phyloP scores from a whole-genome alignment of 768 basidiomycete genomes.

The Tremella yokohamensis region DNA sequence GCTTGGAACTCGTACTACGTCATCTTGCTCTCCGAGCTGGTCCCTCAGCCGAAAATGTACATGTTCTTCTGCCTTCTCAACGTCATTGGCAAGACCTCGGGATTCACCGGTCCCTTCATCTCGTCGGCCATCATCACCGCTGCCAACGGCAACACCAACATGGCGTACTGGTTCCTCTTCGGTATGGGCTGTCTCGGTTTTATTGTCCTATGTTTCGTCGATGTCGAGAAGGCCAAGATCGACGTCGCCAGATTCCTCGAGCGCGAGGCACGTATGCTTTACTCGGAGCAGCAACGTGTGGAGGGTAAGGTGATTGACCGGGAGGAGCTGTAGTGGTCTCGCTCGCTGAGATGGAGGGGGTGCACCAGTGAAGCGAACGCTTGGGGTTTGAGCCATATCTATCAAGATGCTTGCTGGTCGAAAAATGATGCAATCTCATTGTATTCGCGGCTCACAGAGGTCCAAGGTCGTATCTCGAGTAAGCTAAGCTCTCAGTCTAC shows the following conservation, averaged over 20 bases:
- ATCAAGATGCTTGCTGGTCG: no score
- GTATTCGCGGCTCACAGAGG: no score
- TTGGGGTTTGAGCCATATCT: no score
- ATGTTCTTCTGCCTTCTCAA: conserved; percentile 20
- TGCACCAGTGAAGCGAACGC: no score
- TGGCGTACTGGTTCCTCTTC: conserved; percentile 20
- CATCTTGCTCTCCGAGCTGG: conserved; percentile 16
- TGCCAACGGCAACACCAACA: conserved; percentile 16
- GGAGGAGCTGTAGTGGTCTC: no score
- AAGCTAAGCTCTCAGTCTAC: no score
- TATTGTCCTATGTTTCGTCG: conserved; percentile 15
- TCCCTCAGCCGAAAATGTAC: conserved; percentile 17
- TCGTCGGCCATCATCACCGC: conserved; percentile 19
- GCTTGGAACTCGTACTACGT: conserved; percentile 8
- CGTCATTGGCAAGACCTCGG: conserved; percentile 16
- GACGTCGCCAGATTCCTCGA: conserved; percentile 17
- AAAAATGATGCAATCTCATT: no score
- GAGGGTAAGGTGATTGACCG: not conserved
- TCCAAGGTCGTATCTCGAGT: no score
- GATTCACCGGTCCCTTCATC: conserved; percentile 19
- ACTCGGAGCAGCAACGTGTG: conserved; percentile 6
- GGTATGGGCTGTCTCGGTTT: conserved; percentile 10
- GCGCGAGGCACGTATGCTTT: conserved; percentile 13
- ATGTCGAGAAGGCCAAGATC: conserved; percentile 20
- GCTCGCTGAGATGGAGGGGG: no score